Base-by-base conservation (phyloP, 1,139 yeast genomes). In the Yamadazyma membranifaciens region DNA sequence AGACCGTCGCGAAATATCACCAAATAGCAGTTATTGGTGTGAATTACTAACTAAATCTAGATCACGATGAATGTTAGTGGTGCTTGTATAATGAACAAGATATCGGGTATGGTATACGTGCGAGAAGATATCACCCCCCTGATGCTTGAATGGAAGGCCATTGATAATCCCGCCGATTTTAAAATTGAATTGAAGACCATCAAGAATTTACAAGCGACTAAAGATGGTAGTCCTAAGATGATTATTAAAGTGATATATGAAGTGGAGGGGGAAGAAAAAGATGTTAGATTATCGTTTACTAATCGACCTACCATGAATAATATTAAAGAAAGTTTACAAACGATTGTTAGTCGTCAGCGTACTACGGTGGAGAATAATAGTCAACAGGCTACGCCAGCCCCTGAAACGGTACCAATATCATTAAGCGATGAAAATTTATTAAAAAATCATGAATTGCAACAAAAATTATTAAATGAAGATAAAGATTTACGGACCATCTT, bases 261-360 rank as follows among this genome's bases (percentile, higher is more conserved):
- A 39, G 40, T 36, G 7, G 48, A 45, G 29, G 61, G 52, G 1
- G 66, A 54, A 5, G 66, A 62, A 6, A 75, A 74, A 45, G 73
- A 79, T n/a, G 58, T 69, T 13, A 67, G 69, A 34, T 79, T 87
- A 47, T 66, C 85, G 0, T 87, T 87, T 62, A 81, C 76, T 43
- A 83, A 83, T 54, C 65, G 94, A 44, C 80, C 80, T 16, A 81
- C 87, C 13, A 83, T 87, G 94, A 84, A 83, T 48, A 78, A 76
- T 45, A 79, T 86, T 40, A 86, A 85, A 57, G 80, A 76, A 31
- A 68, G 86, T 0, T 62, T 87, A 11, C 94, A 86, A 54, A 81
- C 82, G 31, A 78, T 84, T 27, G 81, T 87, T 11, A 83, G 88
- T 0, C 69, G 92, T 48, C 81, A 77, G 56, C 78, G 80, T 52